These are phyloP conservation scores for Cladosporium sp. DNA, from an alignment of 2,329 filamentous ascomycete genomes.

Conservation along the genomic window DNA sequence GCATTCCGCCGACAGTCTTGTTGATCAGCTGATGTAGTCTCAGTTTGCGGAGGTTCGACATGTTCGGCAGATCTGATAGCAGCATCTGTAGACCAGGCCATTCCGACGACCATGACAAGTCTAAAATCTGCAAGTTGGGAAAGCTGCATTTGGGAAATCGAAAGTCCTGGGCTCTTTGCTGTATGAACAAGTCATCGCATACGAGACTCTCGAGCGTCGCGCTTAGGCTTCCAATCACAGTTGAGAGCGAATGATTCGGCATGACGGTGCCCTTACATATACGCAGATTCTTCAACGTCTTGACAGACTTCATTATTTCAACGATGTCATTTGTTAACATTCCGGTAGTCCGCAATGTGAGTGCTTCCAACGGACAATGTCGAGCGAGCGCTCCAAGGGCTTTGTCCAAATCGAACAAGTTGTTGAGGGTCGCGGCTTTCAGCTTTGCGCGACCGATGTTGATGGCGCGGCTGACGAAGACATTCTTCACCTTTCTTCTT, in stretches of 20 bases:
- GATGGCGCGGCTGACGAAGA: slow-evolving; percentile 42
- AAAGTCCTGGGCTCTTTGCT: background rate
- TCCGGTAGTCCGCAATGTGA: slow-evolving; percentile 33
- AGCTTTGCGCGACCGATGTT: slow-evolving; percentile 36
- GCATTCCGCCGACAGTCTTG: background rate
- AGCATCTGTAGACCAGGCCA: background rate
- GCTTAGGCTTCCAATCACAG: background rate
- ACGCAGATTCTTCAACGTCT: slow-evolving; percentile 18
- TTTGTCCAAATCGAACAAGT: slow-evolving; percentile 38
- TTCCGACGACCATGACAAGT: background rate
- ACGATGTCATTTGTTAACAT: slow-evolving; percentile 20
- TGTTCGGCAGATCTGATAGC: background rate
- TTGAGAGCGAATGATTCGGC: background rate
- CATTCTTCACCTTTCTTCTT: slow-evolving; percentile 36
- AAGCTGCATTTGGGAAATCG: background rate
- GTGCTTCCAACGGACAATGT: slow-evolving; percentile 31
- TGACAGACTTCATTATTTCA: slow-evolving; percentile 15
- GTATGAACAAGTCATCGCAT: background rate
- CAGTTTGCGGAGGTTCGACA: background rate
- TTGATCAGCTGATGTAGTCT: background rate
- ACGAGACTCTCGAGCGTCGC: background rate
- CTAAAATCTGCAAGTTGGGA: background rate
- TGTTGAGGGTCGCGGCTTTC: slow-evolving; percentile 32
- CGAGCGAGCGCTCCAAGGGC: slow-evolving; percentile 34
- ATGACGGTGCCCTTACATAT: slow-evolving; percentile 6